Conservation (phyloP, 352 stramenopile genomes). For the Lagenidium sp. region DNA sequence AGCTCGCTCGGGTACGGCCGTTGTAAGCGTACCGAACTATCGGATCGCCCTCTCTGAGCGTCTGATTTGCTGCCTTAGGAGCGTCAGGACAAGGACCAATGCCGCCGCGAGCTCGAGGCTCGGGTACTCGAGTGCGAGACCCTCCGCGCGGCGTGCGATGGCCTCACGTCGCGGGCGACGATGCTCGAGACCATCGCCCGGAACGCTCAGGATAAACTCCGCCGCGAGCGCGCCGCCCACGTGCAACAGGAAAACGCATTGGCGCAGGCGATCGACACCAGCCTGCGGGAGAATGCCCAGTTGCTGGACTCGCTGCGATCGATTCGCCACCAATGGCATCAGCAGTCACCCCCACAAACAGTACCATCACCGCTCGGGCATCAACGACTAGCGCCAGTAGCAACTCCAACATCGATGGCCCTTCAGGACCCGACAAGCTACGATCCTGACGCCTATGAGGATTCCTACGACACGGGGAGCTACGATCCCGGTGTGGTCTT, state of each 20-base stretch:
- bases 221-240: slow-evolving; percentile 36
- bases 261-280: slow-evolving; percentile 31
- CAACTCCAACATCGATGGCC: too few species aligned
- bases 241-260: slow-evolving; percentile 33
- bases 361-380: background rate
- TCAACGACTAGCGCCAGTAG: too few species aligned
- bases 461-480: background rate
- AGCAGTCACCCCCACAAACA: slow-evolving; percentile 3
- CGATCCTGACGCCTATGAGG: too few species aligned
- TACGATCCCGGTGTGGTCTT: background rate
- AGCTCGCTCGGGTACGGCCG: too few species aligned
- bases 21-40: too few species aligned
- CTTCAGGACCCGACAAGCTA: too few species aligned
- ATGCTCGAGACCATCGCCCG: slow-evolving; percentile 55
- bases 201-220: slow-evolving; percentile 43
- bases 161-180: slow-evolving; percentile 28
- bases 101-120: slow-evolving; percentile 18
- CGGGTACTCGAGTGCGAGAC: slow-evolving; percentile 28
- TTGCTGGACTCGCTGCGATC: slow-evolving; percentile 29
- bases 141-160: slow-evolving; percentile 23
- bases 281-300: slow-evolving; percentile 34
- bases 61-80: too few species aligned
- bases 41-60: too few species aligned
- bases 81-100: slow-evolving; percentile 6
- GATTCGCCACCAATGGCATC: slow-evolving; percentile 21